A percentile compares a stretch with the other conserved stretches of the same genome.
phyloP scores from a whole-genome alignment of 306 rosid genomes.

The Alnus glutinosa region DNA sequence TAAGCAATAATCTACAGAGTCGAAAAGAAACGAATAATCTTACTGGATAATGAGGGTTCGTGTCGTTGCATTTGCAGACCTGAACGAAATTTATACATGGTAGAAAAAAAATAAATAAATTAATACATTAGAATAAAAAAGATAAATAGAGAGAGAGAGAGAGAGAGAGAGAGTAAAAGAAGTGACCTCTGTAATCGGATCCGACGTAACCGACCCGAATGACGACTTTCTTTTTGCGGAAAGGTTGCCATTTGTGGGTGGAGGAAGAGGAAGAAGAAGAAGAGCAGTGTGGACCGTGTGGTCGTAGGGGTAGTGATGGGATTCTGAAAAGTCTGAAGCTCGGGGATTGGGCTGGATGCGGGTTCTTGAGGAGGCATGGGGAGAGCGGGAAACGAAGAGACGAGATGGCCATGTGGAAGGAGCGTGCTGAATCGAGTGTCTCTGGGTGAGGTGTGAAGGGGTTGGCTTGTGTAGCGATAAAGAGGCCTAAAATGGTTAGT shows the following conservation, averaged over 20 bases:
- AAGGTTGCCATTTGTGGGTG: conserved; percentile 54
- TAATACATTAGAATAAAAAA: not conserved
- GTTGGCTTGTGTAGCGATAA: not conserved
- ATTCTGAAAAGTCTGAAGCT: conserved; percentile 1
- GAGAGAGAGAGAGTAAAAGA: not conserved
- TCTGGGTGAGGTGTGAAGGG: not conserved
- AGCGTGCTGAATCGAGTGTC: not conserved
- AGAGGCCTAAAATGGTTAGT: not conserved
- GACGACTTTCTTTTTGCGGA: conserved; percentile 77
- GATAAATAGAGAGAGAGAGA: no score
- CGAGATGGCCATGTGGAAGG: conserved; percentile 42
- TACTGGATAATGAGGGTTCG: conserved; percentile 61
- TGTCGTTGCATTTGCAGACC: conserved; percentile 85
- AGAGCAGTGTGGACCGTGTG: conserved; percentile 26
- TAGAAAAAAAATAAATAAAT: not conserved
- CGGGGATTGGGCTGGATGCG: conserved; percentile 4
- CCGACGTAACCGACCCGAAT: conserved; percentile 86
- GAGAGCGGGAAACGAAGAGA: conserved; percentile 45
- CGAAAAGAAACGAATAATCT: conserved; percentile 15
- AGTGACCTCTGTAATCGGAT: conserved; percentile 79
- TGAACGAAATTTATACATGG: not conserved
- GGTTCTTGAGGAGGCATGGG: conserved; percentile 34
- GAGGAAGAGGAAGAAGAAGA: conserved; percentile 14
- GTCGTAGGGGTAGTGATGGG: conserved; percentile 24
- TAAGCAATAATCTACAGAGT: not conserved